A percentile compares a stretch with the other conserved stretches of the same genome.
Evolutionary conservation across 2,329 filamentous ascomycete genomes (phyloP).

Genomic region (Penicillium sp.): DNA sequence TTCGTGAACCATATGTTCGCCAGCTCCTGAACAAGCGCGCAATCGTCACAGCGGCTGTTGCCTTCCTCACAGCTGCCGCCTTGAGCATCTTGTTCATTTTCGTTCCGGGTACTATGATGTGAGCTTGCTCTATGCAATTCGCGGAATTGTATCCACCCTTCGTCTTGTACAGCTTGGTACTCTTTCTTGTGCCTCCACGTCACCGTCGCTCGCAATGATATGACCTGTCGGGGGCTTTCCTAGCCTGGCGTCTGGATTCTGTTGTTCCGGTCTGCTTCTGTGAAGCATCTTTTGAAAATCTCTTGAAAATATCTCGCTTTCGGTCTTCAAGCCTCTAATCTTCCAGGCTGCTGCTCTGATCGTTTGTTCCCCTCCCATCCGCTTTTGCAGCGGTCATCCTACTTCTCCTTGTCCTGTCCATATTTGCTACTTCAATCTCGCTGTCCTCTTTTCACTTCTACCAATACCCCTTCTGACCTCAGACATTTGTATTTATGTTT

Average conservation of each 20-base stretch:
- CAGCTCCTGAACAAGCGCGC: conserved; percentile 82
- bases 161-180: neutral
- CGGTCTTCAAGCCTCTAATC: neutral
- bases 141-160: neutral
- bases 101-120: conserved; percentile 71
- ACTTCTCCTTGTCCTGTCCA: conserved; percentile 24
- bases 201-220: neutral
- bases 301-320: neutral
- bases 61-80: conserved; percentile 74
- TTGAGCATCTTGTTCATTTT: conserved; percentile 89
- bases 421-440: conserved; percentile 18
- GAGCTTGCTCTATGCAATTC: conserved; percentile 7
- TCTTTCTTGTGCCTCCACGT: neutral
- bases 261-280: conserved; percentile 18
- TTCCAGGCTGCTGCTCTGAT: neutral
- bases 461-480: conserved; percentile 35
- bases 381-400: conserved; percentile 7
- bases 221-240: conserved; percentile 3
- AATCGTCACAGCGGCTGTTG: conserved; percentile 74
- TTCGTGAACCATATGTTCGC: conserved; percentile 88
- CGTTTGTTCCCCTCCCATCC: conserved; percentile 3
- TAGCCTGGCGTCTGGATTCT: conserved; percentile 10
- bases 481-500: conserved; percentile 31
- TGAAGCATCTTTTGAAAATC: conserved; percentile 11
- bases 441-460: conserved; percentile 22